Evolutionary conservation across 1,139 yeast species (phyloP).

Genomic region (Scheffersomyces titani): DNA sequence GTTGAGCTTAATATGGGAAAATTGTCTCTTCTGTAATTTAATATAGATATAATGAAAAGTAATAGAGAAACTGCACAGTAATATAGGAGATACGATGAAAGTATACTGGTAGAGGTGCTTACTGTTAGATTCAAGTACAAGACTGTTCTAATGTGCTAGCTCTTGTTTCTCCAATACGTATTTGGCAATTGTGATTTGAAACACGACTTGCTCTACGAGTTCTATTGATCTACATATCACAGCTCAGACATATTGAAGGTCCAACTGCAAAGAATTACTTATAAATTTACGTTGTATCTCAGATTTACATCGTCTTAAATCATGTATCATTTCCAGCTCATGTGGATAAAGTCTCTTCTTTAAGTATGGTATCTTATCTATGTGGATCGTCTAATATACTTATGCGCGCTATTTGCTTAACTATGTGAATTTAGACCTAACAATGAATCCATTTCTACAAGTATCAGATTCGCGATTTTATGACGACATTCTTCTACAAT

Average conservation of each 20-base stretch:
- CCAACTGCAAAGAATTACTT: no score
- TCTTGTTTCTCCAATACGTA: no score
- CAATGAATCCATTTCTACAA: background rate
- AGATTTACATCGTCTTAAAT: no score
- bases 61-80: background rate
- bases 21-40: constrained; percentile 5
- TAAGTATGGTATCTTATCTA: background rate
- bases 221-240: no score
- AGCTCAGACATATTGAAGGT: no score
- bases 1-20: constrained; percentile 30
- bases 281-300: no score
- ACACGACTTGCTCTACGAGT: no score
- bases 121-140: no score
- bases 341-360: background rate
- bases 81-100: background rate
- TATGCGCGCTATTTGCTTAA: background rate
- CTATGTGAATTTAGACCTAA: background rate
- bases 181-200: no score
- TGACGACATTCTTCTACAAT: background rate
- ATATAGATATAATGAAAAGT: background rate
- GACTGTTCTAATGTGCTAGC: no score
- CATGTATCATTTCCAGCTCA: background rate
- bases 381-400: background rate
- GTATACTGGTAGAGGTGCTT: background rate
- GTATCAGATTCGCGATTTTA: background rate